Conservation (phyloP, 371 early-diverging fungal genomes). For the Apophysomyces trapeziformis region DNA sequence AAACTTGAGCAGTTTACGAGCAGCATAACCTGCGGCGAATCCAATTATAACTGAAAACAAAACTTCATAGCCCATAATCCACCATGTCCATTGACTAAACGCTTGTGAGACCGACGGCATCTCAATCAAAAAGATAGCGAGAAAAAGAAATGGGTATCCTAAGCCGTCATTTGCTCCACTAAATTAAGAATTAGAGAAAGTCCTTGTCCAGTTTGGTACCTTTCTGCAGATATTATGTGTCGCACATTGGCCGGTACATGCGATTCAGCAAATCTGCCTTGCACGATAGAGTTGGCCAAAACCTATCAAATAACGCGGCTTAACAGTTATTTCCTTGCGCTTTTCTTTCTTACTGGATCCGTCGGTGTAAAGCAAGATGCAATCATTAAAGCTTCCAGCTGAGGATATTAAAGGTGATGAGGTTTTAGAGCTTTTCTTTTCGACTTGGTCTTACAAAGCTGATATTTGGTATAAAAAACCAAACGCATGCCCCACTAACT, state of each 20-base stretch:
- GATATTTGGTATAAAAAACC: conserved; percentile 39
- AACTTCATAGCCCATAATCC: conserved; percentile 78
- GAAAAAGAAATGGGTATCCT: conserved; percentile 87
- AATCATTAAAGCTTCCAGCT: conserved; percentile 48
- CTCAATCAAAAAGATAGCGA: conserved; percentile 75
- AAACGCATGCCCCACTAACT: conserved; percentile 38
- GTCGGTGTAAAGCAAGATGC: conserved; percentile 57
- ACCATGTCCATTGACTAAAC: conserved; percentile 73
- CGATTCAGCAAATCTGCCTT: conserved; percentile 92
- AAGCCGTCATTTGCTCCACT: conserved; percentile 84
- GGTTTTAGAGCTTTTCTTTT: not conserved
- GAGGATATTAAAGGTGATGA: not conserved
- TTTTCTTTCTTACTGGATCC: conserved; percentile 43
- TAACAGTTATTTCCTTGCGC: not conserved
- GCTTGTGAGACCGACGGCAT: conserved; percentile 59
- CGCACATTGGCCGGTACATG: conserved; percentile 85
- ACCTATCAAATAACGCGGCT: conserved; percentile 37
- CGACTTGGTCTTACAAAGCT: conserved; percentile 30
- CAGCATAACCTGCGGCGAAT: conserved; percentile 73
- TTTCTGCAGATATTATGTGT: conserved; percentile 85
- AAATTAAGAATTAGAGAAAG: not conserved
- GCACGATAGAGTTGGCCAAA: conserved; percentile 90
- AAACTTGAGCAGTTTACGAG: conserved; percentile 69
- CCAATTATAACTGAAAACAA: conserved; percentile 79
- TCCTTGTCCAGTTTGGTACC: conserved; percentile 12